phyloP scores from a whole-genome alignment of 2,329 filamentous ascomycete genomes.

The Ophiostoma pallidulum region DNA sequence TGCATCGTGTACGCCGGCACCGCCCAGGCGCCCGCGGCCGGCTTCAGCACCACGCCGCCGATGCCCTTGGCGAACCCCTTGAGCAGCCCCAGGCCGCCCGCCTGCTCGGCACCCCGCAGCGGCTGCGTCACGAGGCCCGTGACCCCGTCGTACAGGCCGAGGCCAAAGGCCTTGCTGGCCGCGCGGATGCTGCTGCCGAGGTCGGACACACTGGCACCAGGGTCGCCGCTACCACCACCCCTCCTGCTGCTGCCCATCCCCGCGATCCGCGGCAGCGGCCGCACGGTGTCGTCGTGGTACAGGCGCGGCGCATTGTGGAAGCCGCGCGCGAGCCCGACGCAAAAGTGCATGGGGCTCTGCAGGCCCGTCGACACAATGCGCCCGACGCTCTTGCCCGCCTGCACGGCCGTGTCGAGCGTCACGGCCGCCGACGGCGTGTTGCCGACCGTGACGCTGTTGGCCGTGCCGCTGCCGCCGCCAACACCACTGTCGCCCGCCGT shows the following conservation, averaged over 20 bases:
- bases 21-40: constrained; percentile 63
- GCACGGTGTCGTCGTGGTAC: constrained; percentile 75
- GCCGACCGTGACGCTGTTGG: background rate
- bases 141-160: constrained; percentile 70
- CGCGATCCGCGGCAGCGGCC: constrained; percentile 38
- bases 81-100: constrained; percentile 47
- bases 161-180: constrained; percentile 69
- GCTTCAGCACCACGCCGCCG: constrained; percentile 71
- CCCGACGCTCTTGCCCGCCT: constrained; percentile 37
- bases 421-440: background rate
- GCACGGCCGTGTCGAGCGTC: constrained; percentile 10
- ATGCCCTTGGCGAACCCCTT: constrained; percentile 76
- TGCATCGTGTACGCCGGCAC: constrained; percentile 76
- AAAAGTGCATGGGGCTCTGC: constrained; percentile 77
- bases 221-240: background rate
- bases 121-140: constrained; percentile 72
- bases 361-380: constrained; percentile 67
- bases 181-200: constrained; percentile 66
- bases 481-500: constrained; percentile 19
- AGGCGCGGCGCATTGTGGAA: constrained; percentile 81
- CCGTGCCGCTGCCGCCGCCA: background rate
- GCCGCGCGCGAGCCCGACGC: constrained; percentile 70
- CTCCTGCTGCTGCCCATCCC: constrained; percentile 45
- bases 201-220: constrained; percentile 48
- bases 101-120: constrained; percentile 37